phyloP scores from a whole-genome alignment of 73 alveolate species.

The Paramecium caudatum region DNA sequence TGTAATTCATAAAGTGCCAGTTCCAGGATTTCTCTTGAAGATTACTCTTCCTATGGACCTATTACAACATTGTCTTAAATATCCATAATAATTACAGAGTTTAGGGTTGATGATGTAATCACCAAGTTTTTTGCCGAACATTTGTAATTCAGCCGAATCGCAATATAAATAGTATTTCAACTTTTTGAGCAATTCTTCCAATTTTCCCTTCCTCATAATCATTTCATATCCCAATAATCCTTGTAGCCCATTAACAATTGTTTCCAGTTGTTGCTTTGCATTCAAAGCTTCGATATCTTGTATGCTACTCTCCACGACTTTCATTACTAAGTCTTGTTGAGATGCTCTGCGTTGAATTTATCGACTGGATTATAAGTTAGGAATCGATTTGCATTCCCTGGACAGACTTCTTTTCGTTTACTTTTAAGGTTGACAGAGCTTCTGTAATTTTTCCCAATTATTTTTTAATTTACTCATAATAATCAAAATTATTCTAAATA shows the following conservation, averaged over 20 bases:
- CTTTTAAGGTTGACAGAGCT: not conserved
- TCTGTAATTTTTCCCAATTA: conserved; percentile 22
- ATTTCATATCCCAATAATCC: conserved; percentile 21
- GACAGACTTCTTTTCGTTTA: not conserved
- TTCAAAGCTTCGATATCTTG: not conserved
- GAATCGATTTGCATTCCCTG: not conserved
- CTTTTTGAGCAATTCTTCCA: conserved; percentile 2
- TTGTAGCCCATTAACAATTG: not conserved
- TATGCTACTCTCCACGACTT: conserved; percentile 16
- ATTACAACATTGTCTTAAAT: not conserved
- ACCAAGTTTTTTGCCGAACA: not conserved
- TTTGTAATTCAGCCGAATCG: not conserved
- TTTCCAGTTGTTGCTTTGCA: not conserved
- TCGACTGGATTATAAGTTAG: conserved; percentile 35
- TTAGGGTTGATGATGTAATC: conserved; percentile 12
- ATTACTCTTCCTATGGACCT: not conserved
- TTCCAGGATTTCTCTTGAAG: not conserved
- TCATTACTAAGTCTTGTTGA: not conserved
- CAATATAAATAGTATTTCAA: not conserved
- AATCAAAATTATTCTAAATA: conserved; percentile 28
- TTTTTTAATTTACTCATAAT: not conserved
- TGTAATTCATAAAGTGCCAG: not conserved
- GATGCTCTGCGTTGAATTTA: conserved; percentile 11
- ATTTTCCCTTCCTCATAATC: conserved; percentile 45
- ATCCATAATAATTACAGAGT: not conserved